phyloP scores from a whole-genome alignment of 2,329 filamentous ascomycete genomes.

The Beauveria brongniartii region DNA sequence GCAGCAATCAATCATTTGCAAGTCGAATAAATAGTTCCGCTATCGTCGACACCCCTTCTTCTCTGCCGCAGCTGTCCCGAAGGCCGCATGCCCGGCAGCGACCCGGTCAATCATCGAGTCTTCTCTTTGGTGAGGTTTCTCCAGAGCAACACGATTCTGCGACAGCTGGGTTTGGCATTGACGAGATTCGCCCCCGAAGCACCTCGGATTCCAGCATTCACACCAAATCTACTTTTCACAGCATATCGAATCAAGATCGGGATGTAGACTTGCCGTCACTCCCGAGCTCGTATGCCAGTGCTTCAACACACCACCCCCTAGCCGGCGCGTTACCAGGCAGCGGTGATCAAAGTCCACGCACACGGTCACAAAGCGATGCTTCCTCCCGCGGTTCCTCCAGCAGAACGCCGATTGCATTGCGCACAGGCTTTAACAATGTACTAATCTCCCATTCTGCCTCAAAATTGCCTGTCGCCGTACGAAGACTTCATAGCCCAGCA shows the following conservation, averaged over 20 bases:
- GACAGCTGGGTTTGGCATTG: conserved; percentile 54
- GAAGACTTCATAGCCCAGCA: conserved; percentile 33
- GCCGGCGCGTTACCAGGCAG: conserved; percentile 16
- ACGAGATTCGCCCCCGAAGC: conserved; percentile 43
- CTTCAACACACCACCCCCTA: conserved; percentile 16
- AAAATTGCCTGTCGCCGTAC: conserved; percentile 38
- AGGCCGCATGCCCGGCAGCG: conserved; percentile 27
- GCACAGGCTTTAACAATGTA: conserved; percentile 19
- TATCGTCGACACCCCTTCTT: neutral
- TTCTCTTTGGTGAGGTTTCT: conserved; percentile 69
- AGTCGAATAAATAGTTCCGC: conserved; percentile 48
- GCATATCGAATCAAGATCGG: conserved; percentile 45
- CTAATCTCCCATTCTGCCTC: conserved; percentile 28
- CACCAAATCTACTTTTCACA: conserved; percentile 38
- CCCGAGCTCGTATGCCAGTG: conserved; percentile 54
- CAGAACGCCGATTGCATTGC: conserved; percentile 22
- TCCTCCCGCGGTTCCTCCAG: conserved; percentile 27
- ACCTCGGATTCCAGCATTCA: conserved; percentile 65
- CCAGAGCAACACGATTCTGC: conserved; percentile 47
- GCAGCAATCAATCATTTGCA: conserved; percentile 50
- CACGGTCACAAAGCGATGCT: conserved; percentile 55
- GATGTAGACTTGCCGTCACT: conserved; percentile 55
- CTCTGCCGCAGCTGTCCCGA: conserved; percentile 17
- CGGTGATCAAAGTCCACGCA: conserved; percentile 27
- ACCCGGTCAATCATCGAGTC: conserved; percentile 34